phyloP scores from a whole-genome alignment of 257 asterid species.

The Datura wrightii region DNA sequence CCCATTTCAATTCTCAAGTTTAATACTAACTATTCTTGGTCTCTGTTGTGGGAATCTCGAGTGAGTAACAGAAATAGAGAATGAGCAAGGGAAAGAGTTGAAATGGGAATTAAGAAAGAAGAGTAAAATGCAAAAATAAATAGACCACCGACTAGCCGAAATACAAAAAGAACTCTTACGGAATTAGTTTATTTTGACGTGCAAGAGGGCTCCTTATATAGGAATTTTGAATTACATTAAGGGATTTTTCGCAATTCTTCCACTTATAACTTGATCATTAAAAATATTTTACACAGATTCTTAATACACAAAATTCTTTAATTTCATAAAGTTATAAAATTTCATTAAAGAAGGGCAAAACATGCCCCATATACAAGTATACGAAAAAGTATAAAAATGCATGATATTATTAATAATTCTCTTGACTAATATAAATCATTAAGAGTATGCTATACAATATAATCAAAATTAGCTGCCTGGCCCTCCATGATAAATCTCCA shows the following conservation, averaged over 20 bases:
- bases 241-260: neutral
- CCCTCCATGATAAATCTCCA: constrained; percentile 2
- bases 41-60: too few relatives aligned
- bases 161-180: neutral
- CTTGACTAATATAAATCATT: neutral
- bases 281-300: neutral
- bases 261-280: neutral
- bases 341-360: neutral
- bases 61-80: too few relatives aligned
- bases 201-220: neutral
- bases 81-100: too few relatives aligned
- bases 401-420: neutral
- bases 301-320: too few relatives aligned
- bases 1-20: too few relatives aligned
- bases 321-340: neutral
- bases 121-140: neutral
- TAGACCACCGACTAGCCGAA: neutral
- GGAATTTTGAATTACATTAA: neutral
- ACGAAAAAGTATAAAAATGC: neutral
- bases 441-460: neutral
- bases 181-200: neutral
- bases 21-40: too few relatives aligned
- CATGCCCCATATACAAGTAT: neutral
- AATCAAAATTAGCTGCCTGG: neutral
- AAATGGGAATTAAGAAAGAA: neutral